A percentile compares a stretch with the other conserved stretches of the same genome.
Evolutionary conservation across 768 basidiomycete species (phyloP).

Genomic region (Pisolithus marmoratus): DNA sequence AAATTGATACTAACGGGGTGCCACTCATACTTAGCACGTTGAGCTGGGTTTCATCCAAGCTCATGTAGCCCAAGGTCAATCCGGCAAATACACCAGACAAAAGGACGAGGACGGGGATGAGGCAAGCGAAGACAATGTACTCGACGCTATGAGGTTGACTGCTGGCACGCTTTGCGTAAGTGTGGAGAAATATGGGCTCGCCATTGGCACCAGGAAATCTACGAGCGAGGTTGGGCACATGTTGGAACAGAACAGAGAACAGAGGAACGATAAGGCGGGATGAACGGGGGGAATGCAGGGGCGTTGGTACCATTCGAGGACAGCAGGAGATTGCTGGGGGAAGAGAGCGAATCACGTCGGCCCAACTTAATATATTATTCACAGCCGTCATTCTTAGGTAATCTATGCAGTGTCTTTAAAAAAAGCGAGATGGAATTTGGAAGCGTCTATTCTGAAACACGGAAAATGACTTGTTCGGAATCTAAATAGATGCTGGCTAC

Average conservation of each 20-base stretch:
- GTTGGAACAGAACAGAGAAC: conserved; percentile 37
- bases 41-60: conserved; percentile 87
- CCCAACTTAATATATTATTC: neutral
- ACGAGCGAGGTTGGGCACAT: conserved; percentile 39
- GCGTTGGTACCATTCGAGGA: conserved; percentile 36
- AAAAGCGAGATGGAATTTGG: no score
- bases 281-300: conserved; percentile 28
- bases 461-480: no score
- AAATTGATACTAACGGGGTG: conserved; percentile 54
- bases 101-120: conserved; percentile 82
- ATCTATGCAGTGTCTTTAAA: no score
- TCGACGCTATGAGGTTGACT: conserved; percentile 12
- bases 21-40: conserved; percentile 83
- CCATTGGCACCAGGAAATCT: conserved; percentile 6
- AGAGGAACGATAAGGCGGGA: conserved; percentile 42
- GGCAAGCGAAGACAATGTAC: conserved; percentile 40
- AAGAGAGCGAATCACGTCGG: no score
- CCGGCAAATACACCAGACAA: conserved; percentile 87
- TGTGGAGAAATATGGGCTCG: conserved; percentile 15
- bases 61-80: conserved; percentile 89
- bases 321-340: neutral
- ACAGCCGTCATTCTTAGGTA: neutral
- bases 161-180: conserved; percentile 27
- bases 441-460: no score
- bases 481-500: no score